A percentile compares a stretch with the other conserved stretches of the same genome.
Evolutionary conservation across 805 yeast species (phyloP).

Genomic region (Candida arabinofermentans): DNA sequence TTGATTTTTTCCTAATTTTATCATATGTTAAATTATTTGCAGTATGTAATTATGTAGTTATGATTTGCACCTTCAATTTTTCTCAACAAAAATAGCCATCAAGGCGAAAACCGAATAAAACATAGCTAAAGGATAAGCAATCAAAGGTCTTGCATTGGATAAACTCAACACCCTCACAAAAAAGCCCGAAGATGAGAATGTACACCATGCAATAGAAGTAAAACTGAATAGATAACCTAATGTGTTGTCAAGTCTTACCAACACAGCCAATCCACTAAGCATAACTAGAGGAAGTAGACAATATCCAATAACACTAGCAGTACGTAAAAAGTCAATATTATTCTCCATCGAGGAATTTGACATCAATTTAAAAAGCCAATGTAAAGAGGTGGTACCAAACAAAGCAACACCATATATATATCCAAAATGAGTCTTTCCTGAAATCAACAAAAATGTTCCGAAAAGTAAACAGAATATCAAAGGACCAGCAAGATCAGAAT

Average conservation of each 20-base stretch:
- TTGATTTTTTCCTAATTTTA: too few species aligned
- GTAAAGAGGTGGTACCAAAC: conserved; percentile 83
- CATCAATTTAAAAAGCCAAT: conserved; percentile 84
- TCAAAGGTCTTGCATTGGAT: conserved; percentile 79
- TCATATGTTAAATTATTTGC: too few species aligned
- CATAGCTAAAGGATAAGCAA: conserved; percentile 90
- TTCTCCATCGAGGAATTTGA: conserved; percentile 44
- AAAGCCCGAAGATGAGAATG: conserved; percentile 89
- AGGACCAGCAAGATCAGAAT: conserved; percentile 95
- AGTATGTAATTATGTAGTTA: too few species aligned
- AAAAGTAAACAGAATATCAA: conserved; percentile 81
- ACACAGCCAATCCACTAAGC: conserved; percentile 67
- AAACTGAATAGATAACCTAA: conserved; percentile 69
- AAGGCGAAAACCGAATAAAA: conserved; percentile 93
- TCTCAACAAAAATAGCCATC: conserved; percentile 76
- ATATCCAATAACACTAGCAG: conserved; percentile 91
- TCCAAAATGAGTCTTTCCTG: conserved; percentile 96
- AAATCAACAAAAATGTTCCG: conserved; percentile 74
- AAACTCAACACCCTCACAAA: conserved; percentile 81
- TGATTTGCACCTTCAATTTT: too few species aligned
- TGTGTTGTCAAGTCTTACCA: conserved; percentile 62
- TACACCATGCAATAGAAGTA: conserved; percentile 81
- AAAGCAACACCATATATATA: conserved; percentile 95
- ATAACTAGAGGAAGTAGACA: conserved; percentile 87
- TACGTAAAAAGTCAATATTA: conserved; percentile 54